These are phyloP conservation scores for Thelonectria rubi DNA, from an alignment of 2,329 filamentous ascomycete genomes.

Conservation along the genomic window DNA sequence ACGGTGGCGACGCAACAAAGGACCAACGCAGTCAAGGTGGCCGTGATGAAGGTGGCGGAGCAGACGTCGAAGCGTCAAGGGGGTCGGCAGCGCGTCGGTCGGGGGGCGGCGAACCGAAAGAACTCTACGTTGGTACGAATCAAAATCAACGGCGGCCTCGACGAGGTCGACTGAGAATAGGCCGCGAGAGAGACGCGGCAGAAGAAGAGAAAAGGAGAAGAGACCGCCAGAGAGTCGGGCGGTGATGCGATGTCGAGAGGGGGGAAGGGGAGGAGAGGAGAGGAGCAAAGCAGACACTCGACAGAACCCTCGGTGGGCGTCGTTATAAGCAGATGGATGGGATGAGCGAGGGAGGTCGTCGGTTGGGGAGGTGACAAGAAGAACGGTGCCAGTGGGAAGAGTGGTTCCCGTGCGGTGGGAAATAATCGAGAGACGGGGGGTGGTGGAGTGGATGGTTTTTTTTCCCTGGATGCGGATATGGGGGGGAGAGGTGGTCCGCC, in stretches of 20 bases:
- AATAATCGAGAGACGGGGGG: slow-evolving; percentile 23
- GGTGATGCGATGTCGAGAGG: slow-evolving; percentile 14
- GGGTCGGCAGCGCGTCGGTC: slow-evolving; percentile 28
- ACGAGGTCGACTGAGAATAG: slow-evolving; percentile 3
- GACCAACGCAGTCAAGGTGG: slow-evolving; percentile 40
- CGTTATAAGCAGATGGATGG: slow-evolving; percentile 16
- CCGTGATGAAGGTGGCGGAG: slow-evolving; percentile 36
- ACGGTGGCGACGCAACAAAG: slow-evolving; percentile 28
- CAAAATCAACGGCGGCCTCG: slow-evolving; percentile 11
- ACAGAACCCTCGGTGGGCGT: slow-evolving; percentile 32
- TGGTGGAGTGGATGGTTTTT: slow-evolving; percentile 40
- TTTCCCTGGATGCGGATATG: slow-evolving; percentile 16
- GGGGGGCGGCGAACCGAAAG: slow-evolving; percentile 19
- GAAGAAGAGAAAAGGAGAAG: slow-evolving; percentile 8
- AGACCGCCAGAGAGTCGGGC: slow-evolving; percentile 5
- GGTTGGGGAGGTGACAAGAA: slow-evolving; percentile 21
- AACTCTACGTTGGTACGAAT: slow-evolving; percentile 3
- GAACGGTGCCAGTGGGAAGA: slow-evolving; percentile 20
- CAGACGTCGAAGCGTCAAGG: slow-evolving; percentile 28
- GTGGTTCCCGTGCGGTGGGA: slow-evolving; percentile 39
- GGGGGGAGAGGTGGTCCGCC: background rate
- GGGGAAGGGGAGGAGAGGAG: slow-evolving; percentile 22
- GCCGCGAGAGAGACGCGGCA: slow-evolving; percentile 6
- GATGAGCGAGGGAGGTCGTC: background rate
- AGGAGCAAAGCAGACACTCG: slow-evolving; percentile 31